These are phyloP conservation scores for Gnomoniopsis sp. DNA, from an alignment of 2,329 filamentous ascomycete genomes.

Conservation along the genomic window DNA sequence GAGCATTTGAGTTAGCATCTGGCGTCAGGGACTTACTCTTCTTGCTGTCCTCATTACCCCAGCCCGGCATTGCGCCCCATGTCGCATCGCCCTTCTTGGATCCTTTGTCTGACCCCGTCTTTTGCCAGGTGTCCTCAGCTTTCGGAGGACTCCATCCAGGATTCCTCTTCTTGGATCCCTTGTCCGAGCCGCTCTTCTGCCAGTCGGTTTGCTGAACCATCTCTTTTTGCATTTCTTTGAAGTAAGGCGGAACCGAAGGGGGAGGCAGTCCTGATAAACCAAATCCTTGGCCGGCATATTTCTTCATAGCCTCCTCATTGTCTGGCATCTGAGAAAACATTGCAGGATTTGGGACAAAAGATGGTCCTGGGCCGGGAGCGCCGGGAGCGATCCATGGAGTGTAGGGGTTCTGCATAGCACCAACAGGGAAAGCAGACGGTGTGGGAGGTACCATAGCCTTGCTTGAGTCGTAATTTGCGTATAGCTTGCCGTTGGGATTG, in stretches of 20 bases:
- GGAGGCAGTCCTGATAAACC: slow-evolving; percentile 5
- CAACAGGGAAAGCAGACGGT: not conserved
- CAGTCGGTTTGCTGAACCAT: not conserved
- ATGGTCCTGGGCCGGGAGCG: not conserved
- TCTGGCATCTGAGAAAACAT: not conserved
- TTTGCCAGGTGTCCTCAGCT: not conserved
- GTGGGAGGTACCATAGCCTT: not conserved
- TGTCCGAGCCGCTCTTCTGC: not conserved
- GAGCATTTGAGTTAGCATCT: not conserved
- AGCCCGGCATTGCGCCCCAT: not conserved
- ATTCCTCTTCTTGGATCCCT: not conserved
- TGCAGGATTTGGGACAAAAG: not conserved
- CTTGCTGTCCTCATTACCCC: not conserved
- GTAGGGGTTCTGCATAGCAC: not conserved
- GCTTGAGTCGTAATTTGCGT: slow-evolving; percentile 25
- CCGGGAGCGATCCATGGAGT: not conserved
- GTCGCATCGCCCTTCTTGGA: not conserved
- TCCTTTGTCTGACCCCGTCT: not conserved
- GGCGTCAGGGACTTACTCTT: not conserved
- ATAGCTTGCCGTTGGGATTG: slow-evolving; percentile 44
- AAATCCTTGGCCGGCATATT: not conserved
- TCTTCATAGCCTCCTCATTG: not conserved
- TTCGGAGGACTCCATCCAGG: not conserved
- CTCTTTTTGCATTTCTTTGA: not conserved
- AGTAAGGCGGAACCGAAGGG: not conserved